Evolutionary conservation across 2,329 filamentous ascomycete species (phyloP).

Genomic region (Zalaria obscura): DNA sequence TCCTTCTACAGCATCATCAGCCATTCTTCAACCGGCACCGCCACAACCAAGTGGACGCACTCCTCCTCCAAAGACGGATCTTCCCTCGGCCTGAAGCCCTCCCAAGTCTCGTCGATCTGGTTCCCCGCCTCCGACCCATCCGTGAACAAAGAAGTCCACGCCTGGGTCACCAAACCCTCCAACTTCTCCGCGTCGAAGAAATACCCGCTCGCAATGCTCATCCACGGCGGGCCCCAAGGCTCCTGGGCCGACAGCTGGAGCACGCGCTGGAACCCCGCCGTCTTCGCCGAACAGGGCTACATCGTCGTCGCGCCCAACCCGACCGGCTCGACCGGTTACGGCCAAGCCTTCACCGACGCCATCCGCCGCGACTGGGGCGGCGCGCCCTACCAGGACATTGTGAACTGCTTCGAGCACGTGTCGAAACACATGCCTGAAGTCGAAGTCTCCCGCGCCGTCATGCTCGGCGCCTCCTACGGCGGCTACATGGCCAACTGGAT

Average conservation of each 20-base stretch:
- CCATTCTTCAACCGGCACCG: constrained; percentile 21
- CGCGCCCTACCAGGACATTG: constrained; percentile 69
- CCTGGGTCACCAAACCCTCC: constrained; percentile 49
- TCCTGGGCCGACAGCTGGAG: constrained; percentile 66
- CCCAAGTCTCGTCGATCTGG: constrained; percentile 55
- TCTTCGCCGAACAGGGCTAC: constrained; percentile 81
- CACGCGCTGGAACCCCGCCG: constrained; percentile 72
- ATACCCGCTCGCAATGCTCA: constrained; percentile 65
- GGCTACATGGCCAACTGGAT: constrained; percentile 84
- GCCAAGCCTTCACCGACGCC: constrained; percentile 60
- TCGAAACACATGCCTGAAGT: constrained; percentile 51
- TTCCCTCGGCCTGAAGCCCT: constrained; percentile 48
- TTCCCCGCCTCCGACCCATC: constrained; percentile 44
- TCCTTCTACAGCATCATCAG: constrained; percentile 52
- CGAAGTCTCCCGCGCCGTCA: constrained; percentile 55
- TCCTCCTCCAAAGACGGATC: constrained; percentile 53
- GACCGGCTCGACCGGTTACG: constrained; percentile 71
- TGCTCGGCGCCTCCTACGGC: constrained; percentile 60
- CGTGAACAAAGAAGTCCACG: constrained; percentile 48
- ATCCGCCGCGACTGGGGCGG: constrained; percentile 77
- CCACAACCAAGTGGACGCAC: constrained; percentile 13
- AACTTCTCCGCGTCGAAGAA: constrained; percentile 55
- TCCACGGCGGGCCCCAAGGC: constrained; percentile 73
- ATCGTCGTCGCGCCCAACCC: constrained; percentile 71
- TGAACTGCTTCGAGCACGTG: constrained; percentile 63